Evolutionary conservation across 306 rosid species (phyloP).

Genomic region (Adenanthera pavonina): DNA sequence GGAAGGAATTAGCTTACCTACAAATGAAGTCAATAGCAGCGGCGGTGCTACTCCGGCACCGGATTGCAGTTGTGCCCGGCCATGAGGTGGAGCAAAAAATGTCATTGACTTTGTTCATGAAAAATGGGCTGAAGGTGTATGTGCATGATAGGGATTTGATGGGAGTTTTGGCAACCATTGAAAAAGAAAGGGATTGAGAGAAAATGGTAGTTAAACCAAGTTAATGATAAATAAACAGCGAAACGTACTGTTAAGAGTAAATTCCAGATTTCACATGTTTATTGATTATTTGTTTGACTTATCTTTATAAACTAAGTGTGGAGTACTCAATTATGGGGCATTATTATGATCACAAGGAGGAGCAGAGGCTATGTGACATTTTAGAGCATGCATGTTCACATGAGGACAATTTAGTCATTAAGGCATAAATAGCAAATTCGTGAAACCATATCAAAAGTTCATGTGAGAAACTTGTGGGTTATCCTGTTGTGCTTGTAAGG

Average conservation of each 20-base stretch:
- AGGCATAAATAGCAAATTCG: neutral
- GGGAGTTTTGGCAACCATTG: neutral
- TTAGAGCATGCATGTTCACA: neutral
- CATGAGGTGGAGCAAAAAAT: constrained; percentile 19
- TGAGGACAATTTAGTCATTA: neutral
- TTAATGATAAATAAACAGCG: neutral
- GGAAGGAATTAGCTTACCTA: constrained; percentile 21
- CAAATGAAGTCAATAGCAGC: constrained; percentile 24
- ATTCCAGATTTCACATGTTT: neutral
- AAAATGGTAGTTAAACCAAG: neutral
- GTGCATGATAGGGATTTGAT: neutral
- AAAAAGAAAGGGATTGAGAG: neutral
- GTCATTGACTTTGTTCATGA: constrained; percentile 15
- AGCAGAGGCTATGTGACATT: neutral
- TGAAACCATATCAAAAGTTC: neutral
- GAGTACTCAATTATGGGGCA: too few species aligned
- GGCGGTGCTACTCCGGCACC: constrained; percentile 8
- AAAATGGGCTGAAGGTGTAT: constrained; percentile 5
- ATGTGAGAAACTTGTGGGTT: neutral
- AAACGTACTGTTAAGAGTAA: neutral
- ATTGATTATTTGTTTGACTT: too few species aligned
- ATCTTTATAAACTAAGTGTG: too few species aligned
- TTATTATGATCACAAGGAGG: neutral
- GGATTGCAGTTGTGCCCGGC: neutral
- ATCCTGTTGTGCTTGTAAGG: neutral